Evolutionary conservation across 2,329 filamentous ascomycete species (phyloP), one percentile per base, ranked within the genome.

Genomic region (Talaromyces sp.): DNA sequence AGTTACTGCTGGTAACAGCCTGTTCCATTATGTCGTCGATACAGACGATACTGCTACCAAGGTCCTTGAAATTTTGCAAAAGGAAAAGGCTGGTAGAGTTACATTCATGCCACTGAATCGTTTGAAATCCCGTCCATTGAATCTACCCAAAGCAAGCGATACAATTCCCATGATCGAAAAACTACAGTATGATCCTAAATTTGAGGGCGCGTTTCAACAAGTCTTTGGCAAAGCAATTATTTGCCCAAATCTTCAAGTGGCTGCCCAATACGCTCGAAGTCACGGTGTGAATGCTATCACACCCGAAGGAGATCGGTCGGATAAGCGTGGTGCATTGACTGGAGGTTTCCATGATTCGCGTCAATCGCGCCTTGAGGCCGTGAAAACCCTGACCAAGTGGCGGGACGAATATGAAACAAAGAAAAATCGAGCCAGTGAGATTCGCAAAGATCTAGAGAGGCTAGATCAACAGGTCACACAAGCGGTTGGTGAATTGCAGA

Each of bases 21-120:
- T 99, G 9, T 99, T 99, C 77, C 91, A 99, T 75, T 96, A 96
- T 66, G 87, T 99, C 11, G 93, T 98, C 50, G 93, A 99, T 73
- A 93, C 89, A 55, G 91, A 96, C 63, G 86, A 89, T 46, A 97
- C 93, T 0, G 92, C 93, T 0, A 91, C 90, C 1, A 85, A 86
- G 66, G 84, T 97, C 35, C 86, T 95, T 50, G 89, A 93, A 66
- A 84, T 87, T 14, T 81, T 99, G 29, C 89, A 92, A 71, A 88
- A 87, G 65, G 86, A 91, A 66, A 89, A 87, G 63, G 89, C 89
- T 17, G 95, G 95, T 13, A 86, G 95, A 70, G 84, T 99, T 19
- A 99, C 96, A 0, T 97, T 97, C 70, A 93, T 98, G 83, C 95
- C 95, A 0, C 81, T 99, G 21, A 93, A 91, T 64, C 88, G 93